Percentiles rank a stretch among this genome's conserved stretches.
Evolutionary conservation across 2,329 filamentous ascomycete genomes (phyloP).

Genomic region (Cyclaneusma minus): DNA sequence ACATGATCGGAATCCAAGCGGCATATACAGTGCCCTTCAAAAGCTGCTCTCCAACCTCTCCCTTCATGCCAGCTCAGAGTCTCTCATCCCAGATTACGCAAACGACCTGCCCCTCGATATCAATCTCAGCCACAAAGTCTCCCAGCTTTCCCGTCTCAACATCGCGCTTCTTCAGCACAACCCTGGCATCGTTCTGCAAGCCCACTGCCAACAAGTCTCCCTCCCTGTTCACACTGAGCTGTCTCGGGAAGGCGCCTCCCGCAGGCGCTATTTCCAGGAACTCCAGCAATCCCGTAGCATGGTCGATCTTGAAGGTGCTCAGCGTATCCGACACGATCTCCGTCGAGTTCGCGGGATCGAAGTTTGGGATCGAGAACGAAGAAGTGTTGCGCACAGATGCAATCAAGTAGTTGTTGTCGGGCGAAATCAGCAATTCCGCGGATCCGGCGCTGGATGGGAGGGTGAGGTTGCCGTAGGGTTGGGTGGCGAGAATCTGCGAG

Average conservation of each 20-base stretch:
- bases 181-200: slow-evolving; percentile 42
- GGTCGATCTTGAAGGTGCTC: slow-evolving; percentile 42
- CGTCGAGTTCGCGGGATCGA: slow-evolving; percentile 26
- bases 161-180: slow-evolving; percentile 47
- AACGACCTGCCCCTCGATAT: slow-evolving; percentile 12
- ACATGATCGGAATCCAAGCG: too few species aligned
- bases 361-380: slow-evolving; percentile 32
- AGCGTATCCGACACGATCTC: slow-evolving; percentile 45
- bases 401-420: slow-evolving; percentile 45
- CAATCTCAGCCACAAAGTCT: too few species aligned
- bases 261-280: slow-evolving; percentile 43
- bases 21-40: too few species aligned
- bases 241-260: slow-evolving; percentile 49
- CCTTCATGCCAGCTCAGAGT: too few species aligned
- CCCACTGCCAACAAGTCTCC: slow-evolving; percentile 51
- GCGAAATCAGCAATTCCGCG: slow-evolving; percentile 28
- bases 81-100: slow-evolving; percentile 16
- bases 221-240: slow-evolving; percentile 49
- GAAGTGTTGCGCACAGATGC: slow-evolving; percentile 53
- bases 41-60: too few species aligned
- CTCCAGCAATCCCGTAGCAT: slow-evolving; percentile 34
- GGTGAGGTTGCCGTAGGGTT: slow-evolving; percentile 28
- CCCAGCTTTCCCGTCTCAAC: slow-evolving; percentile 39
- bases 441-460: slow-evolving; percentile 28
- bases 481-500: slow-evolving; percentile 28